These are phyloP conservation scores for Xylaria longipes DNA, from an alignment of 495 filamentous ascomycete species.

Conservation along the genomic window DNA sequence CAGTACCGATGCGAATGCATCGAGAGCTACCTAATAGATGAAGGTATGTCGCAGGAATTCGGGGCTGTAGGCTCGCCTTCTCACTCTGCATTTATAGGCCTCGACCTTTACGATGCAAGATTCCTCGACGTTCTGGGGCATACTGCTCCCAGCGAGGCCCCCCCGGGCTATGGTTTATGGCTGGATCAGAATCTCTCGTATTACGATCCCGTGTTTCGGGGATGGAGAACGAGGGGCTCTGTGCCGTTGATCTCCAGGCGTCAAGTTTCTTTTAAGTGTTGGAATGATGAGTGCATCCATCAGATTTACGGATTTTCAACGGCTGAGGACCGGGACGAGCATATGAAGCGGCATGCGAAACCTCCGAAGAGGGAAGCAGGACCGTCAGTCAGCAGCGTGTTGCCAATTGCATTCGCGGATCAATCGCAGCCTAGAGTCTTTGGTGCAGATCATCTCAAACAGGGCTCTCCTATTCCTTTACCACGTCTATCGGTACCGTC, in stretches of 20 bases:
- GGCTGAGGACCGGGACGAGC: constrained; percentile 53
- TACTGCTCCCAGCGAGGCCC: constrained; percentile 46
- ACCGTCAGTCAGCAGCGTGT: constrained; percentile 48
- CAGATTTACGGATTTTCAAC: constrained; percentile 58
- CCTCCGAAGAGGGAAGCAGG: constrained; percentile 52
- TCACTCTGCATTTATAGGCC: constrained; percentile 37
- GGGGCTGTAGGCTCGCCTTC: constrained; percentile 3
- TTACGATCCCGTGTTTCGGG: constrained; percentile 53
- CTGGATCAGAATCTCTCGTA: constrained; percentile 52
- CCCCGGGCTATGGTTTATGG: constrained; percentile 53
- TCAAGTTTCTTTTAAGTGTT: constrained; percentile 56
- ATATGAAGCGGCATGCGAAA: constrained; percentile 50
- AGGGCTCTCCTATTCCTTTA: constrained; percentile 39
- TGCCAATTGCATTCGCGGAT: constrained; percentile 47
- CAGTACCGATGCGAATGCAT: constrained; percentile 60
- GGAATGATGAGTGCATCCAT: constrained; percentile 57
- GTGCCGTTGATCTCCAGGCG: constrained; percentile 46
- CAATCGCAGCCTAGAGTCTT: constrained; percentile 43
- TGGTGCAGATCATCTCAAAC: constrained; percentile 33
- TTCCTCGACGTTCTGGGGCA: constrained; percentile 50
- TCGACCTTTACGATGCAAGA: constrained; percentile 52
- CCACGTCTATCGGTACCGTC: constrained; percentile 48
- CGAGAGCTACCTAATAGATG: constrained; percentile 53
- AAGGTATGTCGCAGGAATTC: constrained; percentile 47
- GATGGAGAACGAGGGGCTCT: constrained; percentile 49